Base-by-base conservation (phyloP, 192 early-diverging fungal species). In the Pilaira anomala region DNA sequence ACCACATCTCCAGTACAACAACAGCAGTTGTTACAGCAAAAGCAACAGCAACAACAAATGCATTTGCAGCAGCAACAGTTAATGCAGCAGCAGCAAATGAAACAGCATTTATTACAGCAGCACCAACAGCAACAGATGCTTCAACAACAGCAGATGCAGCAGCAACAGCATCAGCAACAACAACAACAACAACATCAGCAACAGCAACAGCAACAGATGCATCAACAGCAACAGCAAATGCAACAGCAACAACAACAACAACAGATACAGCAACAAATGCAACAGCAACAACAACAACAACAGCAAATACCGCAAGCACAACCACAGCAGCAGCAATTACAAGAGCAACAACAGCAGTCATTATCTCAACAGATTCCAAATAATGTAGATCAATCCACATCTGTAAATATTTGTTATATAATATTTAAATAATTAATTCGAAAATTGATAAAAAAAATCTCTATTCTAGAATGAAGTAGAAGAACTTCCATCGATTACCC, bases 401-500 rank as follows among this genome's bases (percentile, higher is more conserved):
- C 9, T n/a, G 42, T 44, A n/a, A 11, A n/a, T 29, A 52, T 26
- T 0, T 33, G n/a, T 12, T 24, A 41, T 33, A 5, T 18, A 57
- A 40, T 42, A 8, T n/a, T 12, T 9, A 41, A 3, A 21, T 26
- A 40, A 24, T 50, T 25, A 57, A 57, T 14, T 55, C 25, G 4
- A 41, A 36, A 22, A 5, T 18, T 24, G 55, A 14, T 24, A 40
- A 7, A 45, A 7, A 3, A 7, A 45, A 7, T 3, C 3, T 7
- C 12, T 12, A 45, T 45, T 19, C 21, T 55, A 57, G 54, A 45
- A 3, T 12, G 54, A 57, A 57, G 33, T 18, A 18, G 33, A 36
- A 2, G 18, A 29, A 4, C n/a, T 33, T 33, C 30, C 30, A 40
- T 57, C 5, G 9, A 9, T 39, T 41, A 57, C 21, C 2, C 82